Percentiles rank a stretch among this genome's conserved stretches.
These are phyloP conservation scores for Populus pruinosa DNA, from an alignment of 345 rosid genomes.

Conservation along the genomic window DNA sequence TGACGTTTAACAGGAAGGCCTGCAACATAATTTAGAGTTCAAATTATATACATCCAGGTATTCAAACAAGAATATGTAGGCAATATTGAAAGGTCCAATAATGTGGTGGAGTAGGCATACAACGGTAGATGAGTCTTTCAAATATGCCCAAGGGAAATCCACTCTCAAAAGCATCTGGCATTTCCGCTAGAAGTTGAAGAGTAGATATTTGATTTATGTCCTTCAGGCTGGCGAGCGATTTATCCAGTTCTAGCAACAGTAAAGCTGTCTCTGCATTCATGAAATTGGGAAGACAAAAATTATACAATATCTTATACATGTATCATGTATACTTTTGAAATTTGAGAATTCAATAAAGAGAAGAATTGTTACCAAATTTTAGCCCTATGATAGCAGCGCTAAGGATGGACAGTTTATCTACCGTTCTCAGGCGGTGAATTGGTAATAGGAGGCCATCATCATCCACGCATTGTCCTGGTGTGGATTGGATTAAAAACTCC, in stretches of 20 bases:
- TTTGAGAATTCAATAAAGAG: background rate
- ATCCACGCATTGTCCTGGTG: background rate
- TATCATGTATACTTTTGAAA: too few species aligned
- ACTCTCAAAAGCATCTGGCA: background rate
- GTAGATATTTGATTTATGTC: constrained; percentile 7
- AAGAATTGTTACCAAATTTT: constrained; percentile 15
- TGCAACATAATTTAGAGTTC: too few species aligned
- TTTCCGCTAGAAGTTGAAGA: constrained; percentile 19
- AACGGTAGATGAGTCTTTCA: background rate
- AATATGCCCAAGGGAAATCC: background rate
- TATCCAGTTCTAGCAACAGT: constrained; percentile 1
- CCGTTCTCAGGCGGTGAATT: background rate
- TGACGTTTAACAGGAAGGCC: too few species aligned
- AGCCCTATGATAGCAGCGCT: constrained; percentile 20
- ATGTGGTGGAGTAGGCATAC: constrained; percentile 4
- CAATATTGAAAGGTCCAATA: too few species aligned
- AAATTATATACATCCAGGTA: too few species aligned
- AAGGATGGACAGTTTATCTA: constrained; percentile 9
- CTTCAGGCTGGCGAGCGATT: background rate
- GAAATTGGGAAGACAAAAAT: background rate
- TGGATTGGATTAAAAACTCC: too few species aligned
- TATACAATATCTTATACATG: too few species aligned
- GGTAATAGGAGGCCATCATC: background rate
- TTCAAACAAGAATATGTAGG: too few species aligned
- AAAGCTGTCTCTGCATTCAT: constrained; percentile 18